These are phyloP conservation scores for Eimeria sp. DNA, from an alignment of 169 alveolate species.

Conservation along the genomic window DNA sequence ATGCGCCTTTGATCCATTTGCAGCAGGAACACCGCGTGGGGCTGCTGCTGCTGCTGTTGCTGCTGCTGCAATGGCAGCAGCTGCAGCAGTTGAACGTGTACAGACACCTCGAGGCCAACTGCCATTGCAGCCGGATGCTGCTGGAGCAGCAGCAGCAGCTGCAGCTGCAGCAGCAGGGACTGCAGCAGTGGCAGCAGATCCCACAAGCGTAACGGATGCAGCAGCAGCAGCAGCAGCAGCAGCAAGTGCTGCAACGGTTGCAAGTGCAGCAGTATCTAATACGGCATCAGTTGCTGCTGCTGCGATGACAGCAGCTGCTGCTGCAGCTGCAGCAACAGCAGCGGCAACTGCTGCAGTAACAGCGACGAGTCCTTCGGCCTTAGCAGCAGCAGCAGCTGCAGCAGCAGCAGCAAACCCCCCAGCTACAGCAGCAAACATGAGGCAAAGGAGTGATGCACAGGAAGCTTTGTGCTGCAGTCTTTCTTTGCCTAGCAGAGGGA, in stretches of 20 bases:
- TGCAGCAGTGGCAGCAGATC: neutral
- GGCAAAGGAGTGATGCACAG: neutral
- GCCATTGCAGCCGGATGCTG: no score
- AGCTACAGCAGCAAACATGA: neutral
- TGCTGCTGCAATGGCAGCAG: neutral
- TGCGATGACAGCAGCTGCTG: neutral
- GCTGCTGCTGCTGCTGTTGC: conserved; percentile 12
- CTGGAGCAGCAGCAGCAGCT: no score
- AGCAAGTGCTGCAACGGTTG: neutral
- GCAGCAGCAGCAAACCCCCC: neutral
- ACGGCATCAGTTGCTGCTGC: neutral
- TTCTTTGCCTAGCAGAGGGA: neutral
- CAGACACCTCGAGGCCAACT: no score
- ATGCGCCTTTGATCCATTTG: no score
- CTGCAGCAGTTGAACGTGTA: no score
- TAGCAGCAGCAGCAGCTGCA: conserved; percentile 7
- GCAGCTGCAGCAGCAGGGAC: neutral
- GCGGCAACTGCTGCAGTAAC: no score
- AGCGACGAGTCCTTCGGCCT: no score
- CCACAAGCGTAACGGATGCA: neutral
- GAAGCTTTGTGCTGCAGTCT: neutral
- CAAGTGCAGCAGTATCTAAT: neutral
- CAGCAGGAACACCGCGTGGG: neutral
- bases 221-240: conserved; percentile 14
- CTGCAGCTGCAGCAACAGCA: neutral